Evolutionary conservation across 1,284 basidiomycete species (phyloP).

Genomic region (Pseudozyma tsukubaensis): DNA sequence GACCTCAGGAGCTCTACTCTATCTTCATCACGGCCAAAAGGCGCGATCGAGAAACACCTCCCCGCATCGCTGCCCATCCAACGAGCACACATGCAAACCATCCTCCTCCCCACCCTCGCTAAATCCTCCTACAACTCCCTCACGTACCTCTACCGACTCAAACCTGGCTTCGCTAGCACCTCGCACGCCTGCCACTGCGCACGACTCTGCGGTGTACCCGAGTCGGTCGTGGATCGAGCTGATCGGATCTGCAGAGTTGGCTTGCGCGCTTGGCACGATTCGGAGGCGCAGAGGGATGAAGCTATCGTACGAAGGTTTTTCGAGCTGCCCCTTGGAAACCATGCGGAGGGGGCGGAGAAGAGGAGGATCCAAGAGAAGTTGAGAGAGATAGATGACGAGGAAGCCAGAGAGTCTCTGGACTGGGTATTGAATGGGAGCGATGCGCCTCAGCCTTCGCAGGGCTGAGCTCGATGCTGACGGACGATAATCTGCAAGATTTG

Average conservation of each 20-base stretch:
- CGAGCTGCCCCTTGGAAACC: constrained; percentile 19
- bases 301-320: constrained; percentile 34
- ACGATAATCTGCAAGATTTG: no score
- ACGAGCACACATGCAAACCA: constrained; percentile 47
- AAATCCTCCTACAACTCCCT: constrained; percentile 22
- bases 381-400: constrained; percentile 13
- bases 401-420: constrained; percentile 12
- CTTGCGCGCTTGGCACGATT: constrained; percentile 24
- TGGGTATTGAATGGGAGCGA: constrained; percentile 24
- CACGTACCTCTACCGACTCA: constrained; percentile 43
- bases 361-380: neutral
- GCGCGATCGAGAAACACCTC: constrained; percentile 39
- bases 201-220: constrained; percentile 42
- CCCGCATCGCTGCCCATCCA: constrained; percentile 24
- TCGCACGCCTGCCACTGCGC: constrained; percentile 48
- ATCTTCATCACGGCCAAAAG: constrained; percentile 8
- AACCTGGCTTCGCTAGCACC: constrained; percentile 34
- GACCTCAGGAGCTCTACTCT: no score
- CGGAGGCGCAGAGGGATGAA: constrained; percentile 26
- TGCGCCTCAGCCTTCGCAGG: neutral
- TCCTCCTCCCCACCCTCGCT: constrained; percentile 29
- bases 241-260: constrained; percentile 22
- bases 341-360: constrained; percentile 5
- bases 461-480: neutral
- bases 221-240: constrained; percentile 35